A percentile compares a stretch with the other conserved stretches of the same genome.
Conservation (phyloP, 768 basidiomycete species). For the Rickenella mellea region DNA sequence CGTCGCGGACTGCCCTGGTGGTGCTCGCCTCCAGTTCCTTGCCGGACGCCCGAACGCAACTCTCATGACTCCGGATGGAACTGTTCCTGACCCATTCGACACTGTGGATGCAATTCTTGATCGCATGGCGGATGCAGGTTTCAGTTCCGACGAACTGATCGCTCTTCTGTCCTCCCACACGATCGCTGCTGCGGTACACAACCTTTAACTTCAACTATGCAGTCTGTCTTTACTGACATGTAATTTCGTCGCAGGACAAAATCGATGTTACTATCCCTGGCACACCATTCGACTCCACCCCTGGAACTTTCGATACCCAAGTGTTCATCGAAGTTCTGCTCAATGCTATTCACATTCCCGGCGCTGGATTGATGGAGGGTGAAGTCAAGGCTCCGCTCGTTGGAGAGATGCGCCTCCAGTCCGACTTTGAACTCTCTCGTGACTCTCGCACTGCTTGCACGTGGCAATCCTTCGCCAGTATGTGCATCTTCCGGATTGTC, state of each 20-base stretch:
- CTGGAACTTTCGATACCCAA: conserved; percentile 11
- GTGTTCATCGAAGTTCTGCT: conserved; percentile 18
- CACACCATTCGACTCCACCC: conserved; percentile 17
- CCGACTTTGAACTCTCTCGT: conserved; percentile 23
- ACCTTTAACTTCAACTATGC: neutral
- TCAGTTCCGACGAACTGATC: conserved; percentile 15
- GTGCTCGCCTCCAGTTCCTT: conserved; percentile 13
- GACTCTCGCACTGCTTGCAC: conserved; percentile 37
- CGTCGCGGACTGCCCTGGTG: conserved; percentile 15
- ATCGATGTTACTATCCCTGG: conserved; percentile 15
- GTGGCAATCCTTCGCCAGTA: conserved; percentile 37
- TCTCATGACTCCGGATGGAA: conserved; percentile 8
- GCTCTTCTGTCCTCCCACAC: conserved; percentile 16
- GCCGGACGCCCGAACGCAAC: conserved; percentile 10
- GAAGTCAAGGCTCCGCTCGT: conserved; percentile 29
- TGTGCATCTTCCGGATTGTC: too few relatives aligned
- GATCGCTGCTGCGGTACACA: conserved; percentile 9
- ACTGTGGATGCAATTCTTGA: conserved; percentile 13
- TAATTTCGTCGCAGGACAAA: too few relatives aligned
- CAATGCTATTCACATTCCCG: conserved; percentile 11
- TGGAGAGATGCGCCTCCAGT: conserved; percentile 36
- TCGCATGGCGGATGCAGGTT: conserved; percentile 15
- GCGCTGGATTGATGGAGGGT: conserved; percentile 20
- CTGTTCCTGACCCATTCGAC: conserved; percentile 14
- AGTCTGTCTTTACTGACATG: too few relatives aligned